Percentiles rank a stretch among this genome's conserved stretches.
These are phyloP conservation scores for Emericellopsis terricola DNA, from an alignment of 495 filamentous ascomycete genomes.

Conservation along the genomic window DNA sequence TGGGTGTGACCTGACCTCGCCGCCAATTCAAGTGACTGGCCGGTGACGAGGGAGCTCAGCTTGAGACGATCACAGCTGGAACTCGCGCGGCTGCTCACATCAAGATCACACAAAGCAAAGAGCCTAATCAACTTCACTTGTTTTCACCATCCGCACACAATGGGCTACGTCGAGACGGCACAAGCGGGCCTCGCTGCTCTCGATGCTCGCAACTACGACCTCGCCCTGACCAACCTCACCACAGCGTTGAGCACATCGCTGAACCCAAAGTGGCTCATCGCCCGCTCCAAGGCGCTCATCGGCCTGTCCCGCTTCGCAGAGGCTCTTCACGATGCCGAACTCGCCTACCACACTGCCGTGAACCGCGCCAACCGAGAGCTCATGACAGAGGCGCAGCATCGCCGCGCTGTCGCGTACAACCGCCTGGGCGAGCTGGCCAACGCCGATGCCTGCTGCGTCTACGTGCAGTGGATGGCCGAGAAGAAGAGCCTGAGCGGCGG, in stretches of 20 bases:
- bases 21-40: no score
- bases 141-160: no score
- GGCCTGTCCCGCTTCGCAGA: conserved; percentile 32
- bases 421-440: conserved; percentile 57
- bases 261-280: conserved; percentile 69
- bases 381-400: conserved; percentile 64
- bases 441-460: conserved; percentile 50
- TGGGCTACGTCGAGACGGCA: conserved; percentile 14
- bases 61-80: no score
- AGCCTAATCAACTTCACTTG: no score
- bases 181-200: conserved; percentile 38
- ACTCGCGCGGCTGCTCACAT: no score
- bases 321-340: conserved; percentile 67
- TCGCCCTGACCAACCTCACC: conserved; percentile 58
- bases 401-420: conserved; percentile 58
- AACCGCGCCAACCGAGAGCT: conserved; percentile 53
- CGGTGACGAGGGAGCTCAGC: no score
- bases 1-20: no score
- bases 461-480: conserved; percentile 38
- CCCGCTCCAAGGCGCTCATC: conserved; percentile 70
- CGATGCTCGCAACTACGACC: conserved; percentile 36
- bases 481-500: conserved; percentile 14
- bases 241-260: conserved; percentile 49
- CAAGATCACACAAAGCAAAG: no score
- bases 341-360: conserved; percentile 47